Evolutionary conservation across 2,329 filamentous ascomycete genomes (phyloP).

Genomic region (Aspergillus ruber): DNA sequence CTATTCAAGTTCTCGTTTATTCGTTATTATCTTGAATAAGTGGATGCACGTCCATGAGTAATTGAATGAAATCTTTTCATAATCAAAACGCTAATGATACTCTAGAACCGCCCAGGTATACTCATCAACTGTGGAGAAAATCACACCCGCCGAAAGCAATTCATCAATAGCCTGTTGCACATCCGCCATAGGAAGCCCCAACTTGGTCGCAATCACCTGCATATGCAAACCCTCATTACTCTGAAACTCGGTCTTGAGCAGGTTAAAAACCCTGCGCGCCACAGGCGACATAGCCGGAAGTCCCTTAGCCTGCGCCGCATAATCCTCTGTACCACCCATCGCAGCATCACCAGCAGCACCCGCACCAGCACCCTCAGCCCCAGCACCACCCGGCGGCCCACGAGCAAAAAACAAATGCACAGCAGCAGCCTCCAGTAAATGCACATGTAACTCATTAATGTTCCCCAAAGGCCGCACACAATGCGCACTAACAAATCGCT

Average conservation of each 20-base stretch:
- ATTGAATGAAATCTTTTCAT: background rate
- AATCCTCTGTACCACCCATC: conserved; percentile 30
- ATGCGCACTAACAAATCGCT: conserved; percentile 72
- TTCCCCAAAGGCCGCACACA: conserved; percentile 73
- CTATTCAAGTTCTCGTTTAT: background rate
- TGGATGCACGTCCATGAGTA: background rate
- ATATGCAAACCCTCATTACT: conserved; percentile 79
- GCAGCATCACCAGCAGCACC: conserved; percentile 25
- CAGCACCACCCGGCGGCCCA: conserved; percentile 50
- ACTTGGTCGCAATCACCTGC: conserved; percentile 63
- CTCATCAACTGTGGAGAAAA: conserved; percentile 90
- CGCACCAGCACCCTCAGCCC: conserved; percentile 40
- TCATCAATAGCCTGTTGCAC: conserved; percentile 76
- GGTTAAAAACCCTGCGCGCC: conserved; percentile 66
- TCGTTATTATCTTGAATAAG: background rate
- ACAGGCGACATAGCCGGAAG: conserved; percentile 46
- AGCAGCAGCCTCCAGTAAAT: conserved; percentile 81
- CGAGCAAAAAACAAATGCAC: conserved; percentile 79
- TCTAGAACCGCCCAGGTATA: conserved; percentile 85
- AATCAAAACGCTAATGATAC: conserved; percentile 17
- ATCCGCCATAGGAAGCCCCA: conserved; percentile 61
- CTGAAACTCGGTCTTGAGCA: conserved; percentile 60
- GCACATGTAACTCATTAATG: conserved; percentile 89
- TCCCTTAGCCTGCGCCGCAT: conserved; percentile 24
- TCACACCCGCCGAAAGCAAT: conserved; percentile 63